phyloP scores from a whole-genome alignment of 2,329 filamentous ascomycete genomes.

The Cladosporium cucumerinum region DNA sequence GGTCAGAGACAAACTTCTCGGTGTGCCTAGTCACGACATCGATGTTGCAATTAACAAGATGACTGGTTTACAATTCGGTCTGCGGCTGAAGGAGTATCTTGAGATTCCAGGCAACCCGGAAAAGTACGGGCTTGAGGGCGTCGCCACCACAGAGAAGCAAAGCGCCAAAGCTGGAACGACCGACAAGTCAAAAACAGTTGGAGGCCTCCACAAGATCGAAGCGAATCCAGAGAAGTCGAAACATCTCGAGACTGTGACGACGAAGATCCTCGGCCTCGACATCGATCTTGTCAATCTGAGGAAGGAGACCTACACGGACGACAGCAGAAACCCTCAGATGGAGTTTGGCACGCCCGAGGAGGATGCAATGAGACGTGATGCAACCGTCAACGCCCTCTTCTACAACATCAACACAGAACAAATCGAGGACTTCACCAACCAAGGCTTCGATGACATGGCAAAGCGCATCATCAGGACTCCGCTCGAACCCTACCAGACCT shows the following conservation, averaged over 20 bases:
- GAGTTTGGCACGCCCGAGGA: constrained; percentile 91
- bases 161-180: constrained; percentile 39
- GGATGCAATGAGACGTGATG: constrained; percentile 84
- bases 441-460: constrained; percentile 71
- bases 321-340: constrained; percentile 85
- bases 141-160: constrained; percentile 36
- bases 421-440: constrained; percentile 80
- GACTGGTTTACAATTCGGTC: constrained; percentile 75
- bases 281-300: constrained; percentile 92
- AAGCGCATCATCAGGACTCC: constrained; percentile 76
- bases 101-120: constrained; percentile 56
- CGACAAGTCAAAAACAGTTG: constrained; percentile 57
- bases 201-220: constrained; percentile 80
- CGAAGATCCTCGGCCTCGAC: constrained; percentile 79
- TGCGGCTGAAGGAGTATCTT: constrained; percentile 66
- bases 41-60: constrained; percentile 82
- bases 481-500: constrained; percentile 83
- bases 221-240: constrained; percentile 96
- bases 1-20: constrained; percentile 80
- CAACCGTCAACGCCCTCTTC: constrained; percentile 92
- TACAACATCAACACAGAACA: constrained; percentile 79
- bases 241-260: constrained; percentile 88
- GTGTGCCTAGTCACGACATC: constrained; percentile 71
- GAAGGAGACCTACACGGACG: constrained; percentile 85
- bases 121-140: constrained; percentile 54